A percentile compares a stretch with the other conserved stretches of the same genome.
phyloP scores from a whole-genome alignment of 2,329 filamentous ascomycete genomes.

The Monosporascus sp. region DNA sequence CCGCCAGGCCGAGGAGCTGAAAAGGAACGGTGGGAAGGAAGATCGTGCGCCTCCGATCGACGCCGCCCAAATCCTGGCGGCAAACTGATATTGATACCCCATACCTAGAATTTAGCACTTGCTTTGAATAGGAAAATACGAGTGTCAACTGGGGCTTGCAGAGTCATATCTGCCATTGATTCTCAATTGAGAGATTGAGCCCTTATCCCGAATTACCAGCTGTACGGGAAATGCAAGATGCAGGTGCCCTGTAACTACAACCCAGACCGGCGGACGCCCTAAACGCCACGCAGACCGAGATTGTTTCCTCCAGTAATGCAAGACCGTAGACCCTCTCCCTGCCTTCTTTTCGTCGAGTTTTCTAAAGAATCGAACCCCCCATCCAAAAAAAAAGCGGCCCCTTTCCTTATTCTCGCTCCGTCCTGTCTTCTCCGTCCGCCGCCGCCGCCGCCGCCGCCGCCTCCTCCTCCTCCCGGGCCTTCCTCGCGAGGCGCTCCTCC shows the following conservation, averaged over 20 bases:
- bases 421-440: background rate
- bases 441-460: slow-evolving; percentile 1
- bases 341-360: background rate
- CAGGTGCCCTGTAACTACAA: too few relatives aligned
- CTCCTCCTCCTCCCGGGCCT: slow-evolving; percentile 35
- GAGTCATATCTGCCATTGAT: too few relatives aligned
- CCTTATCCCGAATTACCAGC: too few relatives aligned
- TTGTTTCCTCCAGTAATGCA: too few relatives aligned
- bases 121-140: slow-evolving; percentile 5
- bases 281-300: too few relatives aligned
- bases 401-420: background rate
- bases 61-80: slow-evolving; percentile 53
- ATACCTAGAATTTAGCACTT: slow-evolving; percentile 16
- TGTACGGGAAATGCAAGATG: too few relatives aligned
- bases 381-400: too few relatives aligned
- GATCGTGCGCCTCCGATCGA: slow-evolving; percentile 45
- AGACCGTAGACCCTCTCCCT: background rate
- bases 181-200: too few relatives aligned
- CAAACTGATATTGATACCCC: slow-evolving; percentile 37
- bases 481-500: slow-evolving; percentile 58
- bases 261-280: too few relatives aligned
- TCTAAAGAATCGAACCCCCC: background rate
- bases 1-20: slow-evolving; percentile 38
- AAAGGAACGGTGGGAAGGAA: slow-evolving; percentile 38
- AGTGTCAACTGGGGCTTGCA: too few relatives aligned